Evolutionary conservation across 805 yeast species (phyloP).

Genomic region (Myxozyma nipponensis): DNA sequence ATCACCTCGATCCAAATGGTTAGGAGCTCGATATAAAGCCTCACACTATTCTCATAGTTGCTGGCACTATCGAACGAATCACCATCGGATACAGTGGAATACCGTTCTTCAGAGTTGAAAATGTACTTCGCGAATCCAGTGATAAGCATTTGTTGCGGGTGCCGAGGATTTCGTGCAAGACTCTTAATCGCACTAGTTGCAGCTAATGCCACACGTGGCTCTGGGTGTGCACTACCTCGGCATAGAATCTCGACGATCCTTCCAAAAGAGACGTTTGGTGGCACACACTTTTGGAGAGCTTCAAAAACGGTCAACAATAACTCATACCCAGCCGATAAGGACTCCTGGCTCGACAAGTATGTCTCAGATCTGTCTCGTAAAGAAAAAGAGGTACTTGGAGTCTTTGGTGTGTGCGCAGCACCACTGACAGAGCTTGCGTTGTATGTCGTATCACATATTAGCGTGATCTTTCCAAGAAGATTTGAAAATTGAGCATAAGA

Average conservation of each 20-base stretch:
- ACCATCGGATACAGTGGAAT: constrained; percentile 22
- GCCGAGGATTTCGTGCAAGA: constrained; percentile 57
- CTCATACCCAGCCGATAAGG: constrained; percentile 45
- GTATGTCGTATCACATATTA: constrained; percentile 56
- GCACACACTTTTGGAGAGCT: constrained; percentile 66
- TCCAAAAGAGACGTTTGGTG: constrained; percentile 52
- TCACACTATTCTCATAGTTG: constrained; percentile 29
- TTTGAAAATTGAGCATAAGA: constrained; percentile 70
- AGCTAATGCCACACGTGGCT: constrained; percentile 57
- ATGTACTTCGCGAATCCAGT: constrained; percentile 76
- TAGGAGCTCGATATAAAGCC: constrained; percentile 71
- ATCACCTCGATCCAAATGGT: constrained; percentile 77
- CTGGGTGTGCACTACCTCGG: constrained; percentile 68
- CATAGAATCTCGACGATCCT: constrained; percentile 71
- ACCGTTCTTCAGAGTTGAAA: constrained; percentile 65
- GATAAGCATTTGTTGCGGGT: constrained; percentile 50
- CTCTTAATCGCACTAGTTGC: constrained; percentile 60
- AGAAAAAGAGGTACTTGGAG: constrained; percentile 16
- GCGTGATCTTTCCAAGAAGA: constrained; percentile 52
- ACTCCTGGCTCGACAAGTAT: constrained; percentile 1
- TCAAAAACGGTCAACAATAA: constrained; percentile 68
- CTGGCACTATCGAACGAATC: constrained; percentile 2
- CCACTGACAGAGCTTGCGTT: constrained; percentile 43
- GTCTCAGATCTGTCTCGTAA: constrained; percentile 1
- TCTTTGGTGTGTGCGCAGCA: constrained; percentile 14